Evolutionary conservation across 345 rosid genomes (phyloP).

Genomic region (Limnanthes douglasii): DNA sequence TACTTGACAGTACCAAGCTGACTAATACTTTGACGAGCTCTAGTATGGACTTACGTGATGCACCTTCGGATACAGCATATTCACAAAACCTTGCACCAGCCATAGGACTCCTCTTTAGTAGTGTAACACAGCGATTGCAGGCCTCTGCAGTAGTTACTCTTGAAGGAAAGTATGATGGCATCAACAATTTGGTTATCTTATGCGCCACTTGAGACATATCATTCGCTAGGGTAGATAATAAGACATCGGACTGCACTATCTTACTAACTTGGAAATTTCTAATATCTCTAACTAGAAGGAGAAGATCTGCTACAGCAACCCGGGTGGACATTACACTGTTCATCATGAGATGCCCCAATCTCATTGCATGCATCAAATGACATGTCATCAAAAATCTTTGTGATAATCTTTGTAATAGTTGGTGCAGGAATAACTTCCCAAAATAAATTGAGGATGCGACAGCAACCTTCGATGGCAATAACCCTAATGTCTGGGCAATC

Average conservation of each 20-base stretch:
- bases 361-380: constrained; percentile 63
- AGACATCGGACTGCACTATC: constrained; percentile 59
- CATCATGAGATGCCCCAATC: constrained; percentile 45
- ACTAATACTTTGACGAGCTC: constrained; percentile 49
- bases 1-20: constrained; percentile 32
- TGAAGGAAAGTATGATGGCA: constrained; percentile 84
- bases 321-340: constrained; percentile 49
- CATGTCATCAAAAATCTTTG: constrained; percentile 52
- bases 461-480: constrained; percentile 91
- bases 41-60: constrained; percentile 36
- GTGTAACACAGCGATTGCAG: constrained; percentile 61
- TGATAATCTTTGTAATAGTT: constrained; percentile 61
- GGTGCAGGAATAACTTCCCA: constrained; percentile 90
- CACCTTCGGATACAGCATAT: constrained; percentile 48
- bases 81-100: constrained; percentile 96
- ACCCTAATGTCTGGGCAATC: constrained; percentile 83
- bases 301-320: constrained; percentile 61
- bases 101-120: constrained; percentile 59
- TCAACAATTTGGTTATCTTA: constrained; percentile 54
- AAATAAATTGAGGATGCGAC: constrained; percentile 69
- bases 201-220: constrained; percentile 69
- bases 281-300: constrained; percentile 56
- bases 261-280: constrained; percentile 64
- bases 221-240: constrained; percentile 44
- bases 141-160: constrained; percentile 58